Evolutionary conservation across 208 protist species (phyloP).

Genomic region (Naegleria fowleri): DNA sequence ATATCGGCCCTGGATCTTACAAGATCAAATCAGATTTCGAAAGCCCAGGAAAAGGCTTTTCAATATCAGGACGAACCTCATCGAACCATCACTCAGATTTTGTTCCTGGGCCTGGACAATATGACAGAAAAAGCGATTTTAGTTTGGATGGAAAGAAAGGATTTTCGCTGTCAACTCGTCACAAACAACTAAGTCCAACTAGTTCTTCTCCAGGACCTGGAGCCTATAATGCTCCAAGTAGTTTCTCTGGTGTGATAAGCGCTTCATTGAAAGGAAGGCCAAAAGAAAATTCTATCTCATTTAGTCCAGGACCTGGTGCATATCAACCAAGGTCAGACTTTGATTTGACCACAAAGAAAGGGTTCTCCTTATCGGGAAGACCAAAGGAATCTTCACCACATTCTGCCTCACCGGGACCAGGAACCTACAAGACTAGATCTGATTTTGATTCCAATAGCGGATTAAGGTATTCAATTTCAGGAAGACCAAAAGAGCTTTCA

Average conservation of each 20-base stretch:
- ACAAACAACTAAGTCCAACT: background rate
- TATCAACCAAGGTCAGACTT: background rate
- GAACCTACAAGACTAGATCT: background rate
- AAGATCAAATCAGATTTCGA: background rate
- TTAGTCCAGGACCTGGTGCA: slow-evolving; percentile 6
- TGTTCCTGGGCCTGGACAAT: slow-evolving; percentile 2
- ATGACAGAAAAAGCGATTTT: background rate
- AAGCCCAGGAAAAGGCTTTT: background rate
- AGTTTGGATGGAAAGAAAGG: background rate
- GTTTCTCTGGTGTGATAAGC: background rate
- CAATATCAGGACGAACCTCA: background rate
- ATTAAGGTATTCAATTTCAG: background rate
- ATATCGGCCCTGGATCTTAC: background rate
- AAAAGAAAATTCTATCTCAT: background rate
- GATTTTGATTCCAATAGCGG: background rate
- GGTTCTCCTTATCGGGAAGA: background rate
- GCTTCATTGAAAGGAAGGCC: background rate
- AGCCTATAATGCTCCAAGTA: background rate
- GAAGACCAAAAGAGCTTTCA: background rate
- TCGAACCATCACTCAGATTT: background rate
- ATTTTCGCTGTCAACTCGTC: background rate
- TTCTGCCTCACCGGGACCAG: background rate
- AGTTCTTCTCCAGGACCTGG: background rate
- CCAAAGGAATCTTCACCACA: background rate
- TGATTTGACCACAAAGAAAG: background rate